A percentile compares a stretch with the other conserved stretches of the same genome.
Evolutionary conservation across 1,284 basidiomycete genomes (phyloP).

Genomic region (Laetiporus sulphureus): DNA sequence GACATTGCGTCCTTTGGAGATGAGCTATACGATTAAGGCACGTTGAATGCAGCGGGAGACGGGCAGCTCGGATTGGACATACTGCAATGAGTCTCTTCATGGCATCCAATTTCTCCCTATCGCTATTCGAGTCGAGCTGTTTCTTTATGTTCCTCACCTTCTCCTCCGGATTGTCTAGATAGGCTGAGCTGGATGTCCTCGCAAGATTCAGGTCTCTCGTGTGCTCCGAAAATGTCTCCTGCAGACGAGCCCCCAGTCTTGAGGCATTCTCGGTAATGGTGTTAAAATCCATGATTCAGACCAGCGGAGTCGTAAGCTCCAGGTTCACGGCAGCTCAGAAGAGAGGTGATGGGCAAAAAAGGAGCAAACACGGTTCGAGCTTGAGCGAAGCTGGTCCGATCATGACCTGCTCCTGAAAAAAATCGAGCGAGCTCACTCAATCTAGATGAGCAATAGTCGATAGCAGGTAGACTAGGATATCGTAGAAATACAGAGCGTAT

Average conservation of each 20-base stretch:
- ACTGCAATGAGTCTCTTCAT: constrained; percentile 92
- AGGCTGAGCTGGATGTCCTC: constrained; percentile 47
- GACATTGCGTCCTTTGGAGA: constrained; percentile 89
- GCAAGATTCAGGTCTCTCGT: constrained; percentile 63
- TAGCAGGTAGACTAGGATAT: constrained; percentile 26
- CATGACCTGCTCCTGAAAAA: no score
- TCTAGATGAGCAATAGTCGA: constrained; percentile 21
- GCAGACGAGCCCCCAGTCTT: constrained; percentile 69
- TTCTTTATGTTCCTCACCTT: constrained; percentile 72
- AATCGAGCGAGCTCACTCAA: no score
- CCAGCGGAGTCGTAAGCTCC: no score
- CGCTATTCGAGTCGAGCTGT: constrained; percentile 81
- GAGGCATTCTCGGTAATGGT: constrained; percentile 75
- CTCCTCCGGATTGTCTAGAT: constrained; percentile 66
- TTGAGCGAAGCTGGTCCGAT: no score
- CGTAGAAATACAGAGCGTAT: constrained; percentile 31
- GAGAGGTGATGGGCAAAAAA: no score
- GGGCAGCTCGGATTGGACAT: constrained; percentile 24
- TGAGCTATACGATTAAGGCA: constrained; percentile 47
- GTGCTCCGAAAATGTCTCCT: constrained; percentile 73
- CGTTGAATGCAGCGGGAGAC: constrained; percentile 4
- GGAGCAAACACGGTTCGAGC: no score
- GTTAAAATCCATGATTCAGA: constrained; percentile 53
- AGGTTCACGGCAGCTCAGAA: no score
- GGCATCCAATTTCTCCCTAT: constrained; percentile 86